Percentiles rank a stretch among this genome's conserved stretches.
phyloP scores from a whole-genome alignment of 139 green algal species.

The Axilococcus clingmanii region DNA sequence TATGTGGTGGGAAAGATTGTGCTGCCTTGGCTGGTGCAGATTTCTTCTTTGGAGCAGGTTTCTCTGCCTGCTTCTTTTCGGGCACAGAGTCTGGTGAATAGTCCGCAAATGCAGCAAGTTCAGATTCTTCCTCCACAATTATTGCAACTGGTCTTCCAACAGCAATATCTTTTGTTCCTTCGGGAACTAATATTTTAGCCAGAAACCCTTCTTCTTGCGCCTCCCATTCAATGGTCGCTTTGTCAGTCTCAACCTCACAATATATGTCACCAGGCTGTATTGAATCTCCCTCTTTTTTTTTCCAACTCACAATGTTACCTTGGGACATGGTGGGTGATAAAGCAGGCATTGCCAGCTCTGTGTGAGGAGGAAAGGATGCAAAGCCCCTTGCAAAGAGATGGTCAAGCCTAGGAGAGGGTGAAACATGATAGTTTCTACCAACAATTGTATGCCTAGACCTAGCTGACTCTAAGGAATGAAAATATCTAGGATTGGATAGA shows the following conservation, averaged over 20 bases:
- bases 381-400: background rate
- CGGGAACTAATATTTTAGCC: slow-evolving; percentile 68
- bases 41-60: slow-evolving; percentile 4
- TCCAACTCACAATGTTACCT: slow-evolving; percentile 88
- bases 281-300: slow-evolving; percentile 76
- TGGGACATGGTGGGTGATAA: slow-evolving; percentile 89
- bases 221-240: slow-evolving; percentile 93
- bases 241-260: slow-evolving; percentile 94
- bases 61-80: background rate
- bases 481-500: no score
- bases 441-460: no score
- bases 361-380: slow-evolving; percentile 23
- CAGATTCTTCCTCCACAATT: slow-evolving; percentile 65
- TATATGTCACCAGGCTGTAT: slow-evolving; percentile 78
- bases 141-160: slow-evolving; percentile 52
- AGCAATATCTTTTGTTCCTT: slow-evolving; percentile 56
- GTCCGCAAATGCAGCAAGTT: slow-evolving; percentile 64
- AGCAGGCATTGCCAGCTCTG: slow-evolving; percentile 76
- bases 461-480: no score
- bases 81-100: slow-evolving; percentile 25
- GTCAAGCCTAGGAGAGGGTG: no score
- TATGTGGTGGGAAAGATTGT: slow-evolving; percentile 29
- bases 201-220: slow-evolving; percentile 85
- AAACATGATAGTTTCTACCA: no score
- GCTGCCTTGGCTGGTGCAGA: slow-evolving; percentile 4